Percentiles rank a stretch among this genome's conserved stretches.
phyloP scores from a whole-genome alignment of 2,329 filamentous ascomycete genomes.

The Verticillium longisporum region DNA sequence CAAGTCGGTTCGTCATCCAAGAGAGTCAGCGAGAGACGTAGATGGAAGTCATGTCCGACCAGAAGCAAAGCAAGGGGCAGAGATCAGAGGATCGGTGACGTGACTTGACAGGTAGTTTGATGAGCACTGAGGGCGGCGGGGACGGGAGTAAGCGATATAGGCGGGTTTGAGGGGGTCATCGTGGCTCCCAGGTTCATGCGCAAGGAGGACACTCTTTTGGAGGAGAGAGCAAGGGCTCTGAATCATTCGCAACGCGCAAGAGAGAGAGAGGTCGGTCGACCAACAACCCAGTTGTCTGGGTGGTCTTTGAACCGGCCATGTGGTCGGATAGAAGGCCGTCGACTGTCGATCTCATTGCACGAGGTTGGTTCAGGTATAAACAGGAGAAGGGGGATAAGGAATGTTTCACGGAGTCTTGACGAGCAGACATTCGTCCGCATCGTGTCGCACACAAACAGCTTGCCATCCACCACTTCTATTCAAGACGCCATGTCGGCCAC shows the following conservation, averaged over 20 bases:
- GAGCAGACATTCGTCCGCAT: background rate
- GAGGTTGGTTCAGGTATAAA: background rate
- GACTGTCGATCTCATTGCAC: background rate
- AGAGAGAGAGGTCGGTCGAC: background rate
- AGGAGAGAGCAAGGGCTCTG: background rate
- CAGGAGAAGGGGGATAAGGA: background rate
- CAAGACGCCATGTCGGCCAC: background rate
- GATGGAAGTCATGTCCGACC: background rate
- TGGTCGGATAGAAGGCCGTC: background rate
- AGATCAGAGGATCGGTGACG: background rate
- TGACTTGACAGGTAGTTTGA: background rate
- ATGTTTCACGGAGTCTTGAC: background rate
- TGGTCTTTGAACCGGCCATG: background rate
- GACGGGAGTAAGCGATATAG: background rate
- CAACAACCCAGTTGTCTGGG: background rate
- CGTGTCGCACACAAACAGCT: background rate
- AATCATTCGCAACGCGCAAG: background rate
- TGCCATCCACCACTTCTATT: background rate
- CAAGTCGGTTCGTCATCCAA: background rate
- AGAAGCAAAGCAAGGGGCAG: too few species aligned
- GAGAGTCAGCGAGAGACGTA: background rate
- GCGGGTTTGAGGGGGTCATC: background rate
- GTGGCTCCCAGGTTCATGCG: background rate
- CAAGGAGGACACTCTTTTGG: background rate
- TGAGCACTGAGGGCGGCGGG: background rate